Evolutionary conservation across 2,329 filamentous ascomycete species (phyloP).

Genomic region (Penicillium thymicola): DNA sequence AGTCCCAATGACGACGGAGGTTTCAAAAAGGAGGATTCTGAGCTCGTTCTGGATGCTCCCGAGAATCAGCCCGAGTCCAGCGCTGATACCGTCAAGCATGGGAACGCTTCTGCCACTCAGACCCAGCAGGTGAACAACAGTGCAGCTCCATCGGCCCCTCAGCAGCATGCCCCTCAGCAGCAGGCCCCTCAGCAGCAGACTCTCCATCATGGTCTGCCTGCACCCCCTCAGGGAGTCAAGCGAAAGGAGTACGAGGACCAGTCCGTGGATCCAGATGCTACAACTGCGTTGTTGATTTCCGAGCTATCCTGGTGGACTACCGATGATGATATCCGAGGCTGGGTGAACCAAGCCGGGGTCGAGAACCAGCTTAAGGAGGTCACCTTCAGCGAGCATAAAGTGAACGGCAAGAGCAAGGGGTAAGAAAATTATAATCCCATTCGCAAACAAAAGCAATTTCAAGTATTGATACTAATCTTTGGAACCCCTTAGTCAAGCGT

Average conservation of each 20-base stretch:
- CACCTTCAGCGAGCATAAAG: conserved; percentile 97
- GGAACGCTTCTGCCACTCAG: conserved; percentile 7
- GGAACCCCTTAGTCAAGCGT: conserved; percentile 59
- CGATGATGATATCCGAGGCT: conserved; percentile 89
- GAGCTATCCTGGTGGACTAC: conserved; percentile 97
- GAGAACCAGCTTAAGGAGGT: conserved; percentile 87
- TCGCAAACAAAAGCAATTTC: neutral
- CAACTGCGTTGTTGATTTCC: conserved; percentile 74
- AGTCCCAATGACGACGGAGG: conserved; percentile 49
- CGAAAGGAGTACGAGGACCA: conserved; percentile 59
- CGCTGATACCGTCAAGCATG: conserved; percentile 20
- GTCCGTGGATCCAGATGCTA: conserved; percentile 57
- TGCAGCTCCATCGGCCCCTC: conserved; percentile 12
- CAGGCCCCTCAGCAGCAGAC: conserved; percentile 21
- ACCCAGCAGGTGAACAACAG: conserved; percentile 9
- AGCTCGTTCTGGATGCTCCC: conserved; percentile 39
- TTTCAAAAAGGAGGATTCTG: conserved; percentile 40
- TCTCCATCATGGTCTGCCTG: conserved; percentile 16
- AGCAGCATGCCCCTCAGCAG: conserved; percentile 23
- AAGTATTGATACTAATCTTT: neutral
- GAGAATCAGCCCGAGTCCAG: conserved; percentile 27
- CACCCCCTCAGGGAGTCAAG: conserved; percentile 57
- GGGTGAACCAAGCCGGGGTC: conserved; percentile 72
- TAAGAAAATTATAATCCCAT: conserved; percentile 43
- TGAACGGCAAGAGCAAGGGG: conserved; percentile 99